Conservation (phyloP, 2,329 filamentous ascomycete genomes). For the Alternaria brassicicola region DNA sequence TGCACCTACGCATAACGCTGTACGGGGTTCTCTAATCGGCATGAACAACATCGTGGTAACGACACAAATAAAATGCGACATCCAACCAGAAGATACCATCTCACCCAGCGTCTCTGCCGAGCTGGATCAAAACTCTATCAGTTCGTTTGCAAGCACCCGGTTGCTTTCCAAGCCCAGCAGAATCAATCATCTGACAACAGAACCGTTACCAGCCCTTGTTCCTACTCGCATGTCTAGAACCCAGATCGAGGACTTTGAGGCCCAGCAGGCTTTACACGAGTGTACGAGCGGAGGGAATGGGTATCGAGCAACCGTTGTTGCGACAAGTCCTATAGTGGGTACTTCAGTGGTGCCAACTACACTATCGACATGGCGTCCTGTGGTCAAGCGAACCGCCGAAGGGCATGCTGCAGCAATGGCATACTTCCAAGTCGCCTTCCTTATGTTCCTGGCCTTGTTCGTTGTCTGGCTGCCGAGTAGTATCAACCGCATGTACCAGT, state of each 20-base stretch:
- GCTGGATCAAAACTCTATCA: constrained; percentile 30
- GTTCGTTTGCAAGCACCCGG: constrained; percentile 38
- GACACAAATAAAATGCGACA: constrained; percentile 67
- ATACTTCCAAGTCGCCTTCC: constrained; percentile 71
- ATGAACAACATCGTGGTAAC: constrained; percentile 55
- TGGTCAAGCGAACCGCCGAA: constrained; percentile 6
- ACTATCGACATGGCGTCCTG: not conserved
- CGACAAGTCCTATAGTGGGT: constrained; percentile 3
- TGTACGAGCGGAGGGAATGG: not conserved
- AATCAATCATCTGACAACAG: not conserved
- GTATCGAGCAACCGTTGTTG: constrained; percentile 17
- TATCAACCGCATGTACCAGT: constrained; percentile 74
- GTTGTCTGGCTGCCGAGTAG: constrained; percentile 74
- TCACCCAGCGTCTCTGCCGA: constrained; percentile 10
- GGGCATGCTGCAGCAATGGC: constrained; percentile 65
- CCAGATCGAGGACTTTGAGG: constrained; percentile 5
- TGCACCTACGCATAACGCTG: constrained; percentile 28
- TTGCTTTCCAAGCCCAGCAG: constrained; percentile 9
- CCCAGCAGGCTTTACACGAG: not conserved
- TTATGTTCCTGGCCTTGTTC: constrained; percentile 74
- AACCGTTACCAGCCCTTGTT: not conserved
- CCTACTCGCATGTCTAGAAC: not conserved
- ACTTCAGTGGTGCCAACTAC: not conserved
- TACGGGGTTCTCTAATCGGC: constrained; percentile 52
- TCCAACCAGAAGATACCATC: constrained; percentile 53